These are phyloP conservation scores for Hypoxylon sp. DNA, from an alignment of 2,329 filamentous ascomycete species.

Conservation along the genomic window DNA sequence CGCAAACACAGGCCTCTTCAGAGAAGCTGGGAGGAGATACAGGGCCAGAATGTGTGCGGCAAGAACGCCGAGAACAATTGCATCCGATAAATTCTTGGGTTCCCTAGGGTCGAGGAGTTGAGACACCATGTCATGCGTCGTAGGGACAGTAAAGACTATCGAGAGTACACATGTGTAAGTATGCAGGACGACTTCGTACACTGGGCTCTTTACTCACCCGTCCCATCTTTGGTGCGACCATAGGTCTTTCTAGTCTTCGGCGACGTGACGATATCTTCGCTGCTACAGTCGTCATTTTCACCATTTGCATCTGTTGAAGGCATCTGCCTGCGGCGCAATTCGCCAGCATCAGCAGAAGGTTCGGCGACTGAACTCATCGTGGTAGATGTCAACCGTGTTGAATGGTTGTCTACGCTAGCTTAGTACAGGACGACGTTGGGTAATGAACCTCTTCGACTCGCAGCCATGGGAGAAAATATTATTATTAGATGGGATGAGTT, in stretches of 20 bases:
- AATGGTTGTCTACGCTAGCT: conserved; percentile 8
- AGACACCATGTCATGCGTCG: conserved; percentile 99
- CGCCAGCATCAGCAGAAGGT: conserved; percentile 41
- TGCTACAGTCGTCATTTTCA: conserved; percentile 28
- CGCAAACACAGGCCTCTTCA: conserved; percentile 83
- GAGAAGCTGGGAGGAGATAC: conserved; percentile 75
- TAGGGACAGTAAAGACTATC: conserved; percentile 92
- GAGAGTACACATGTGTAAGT: conserved; percentile 22
- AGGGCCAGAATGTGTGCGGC: conserved; percentile 79
- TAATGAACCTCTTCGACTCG: conserved; percentile 49
- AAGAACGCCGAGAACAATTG: conserved; percentile 82
- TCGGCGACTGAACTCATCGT: conserved; percentile 44
- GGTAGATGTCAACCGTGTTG: conserved; percentile 16
- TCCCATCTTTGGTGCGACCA: conserved; percentile 91
- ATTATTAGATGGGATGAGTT: conserved; percentile 10
- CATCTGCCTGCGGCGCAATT: conserved; percentile 48
- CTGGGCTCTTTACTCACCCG: conserved; percentile 71
- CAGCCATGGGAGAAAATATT: conserved; percentile 32
- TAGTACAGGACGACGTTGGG: conserved; percentile 32
- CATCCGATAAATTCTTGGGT: conserved; percentile 93
- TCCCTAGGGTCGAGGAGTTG: conserved; percentile 94
- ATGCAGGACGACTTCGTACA: conserved; percentile 16
- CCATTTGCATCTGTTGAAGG: conserved; percentile 25
- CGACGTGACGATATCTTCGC: conserved; percentile 35
- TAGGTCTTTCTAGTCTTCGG: conserved; percentile 76